A percentile compares a stretch with the other conserved stretches of the same genome.
These are phyloP conservation scores for Ophidiomyces ophidiicola DNA, from an alignment of 2,329 filamentous ascomycete species.

Conservation along the genomic window DNA sequence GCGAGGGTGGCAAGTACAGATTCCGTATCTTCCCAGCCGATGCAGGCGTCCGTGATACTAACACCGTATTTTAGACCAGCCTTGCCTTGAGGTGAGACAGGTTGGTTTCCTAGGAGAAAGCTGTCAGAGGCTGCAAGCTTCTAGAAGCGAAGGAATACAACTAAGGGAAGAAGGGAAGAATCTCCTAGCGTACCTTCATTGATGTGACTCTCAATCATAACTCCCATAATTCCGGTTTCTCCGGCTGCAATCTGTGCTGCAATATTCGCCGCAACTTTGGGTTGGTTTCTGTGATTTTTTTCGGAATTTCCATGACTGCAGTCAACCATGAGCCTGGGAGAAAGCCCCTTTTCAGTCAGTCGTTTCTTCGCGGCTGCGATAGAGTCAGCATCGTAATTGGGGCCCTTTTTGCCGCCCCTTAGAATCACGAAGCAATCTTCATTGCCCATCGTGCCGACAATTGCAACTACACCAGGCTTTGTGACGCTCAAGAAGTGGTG, in stretches of 20 bases:
- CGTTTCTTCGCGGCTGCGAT: conserved; percentile 73
- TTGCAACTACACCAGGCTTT: conserved; percentile 88
- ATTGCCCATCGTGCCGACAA: conserved; percentile 88
- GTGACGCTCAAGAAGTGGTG: conserved; percentile 97
- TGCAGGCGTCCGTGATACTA: conserved; percentile 95
- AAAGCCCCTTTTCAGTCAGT: conserved; percentile 60
- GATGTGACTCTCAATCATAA: conserved; percentile 98
- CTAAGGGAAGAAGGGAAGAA: conserved; percentile 12
- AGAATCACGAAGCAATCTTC: conserved; percentile 96
- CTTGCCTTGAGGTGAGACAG: conserved; percentile 78
- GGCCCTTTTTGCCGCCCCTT: conserved; percentile 80
- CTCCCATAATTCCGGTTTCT: conserved; percentile 80
- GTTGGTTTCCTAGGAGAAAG: conserved; percentile 55
- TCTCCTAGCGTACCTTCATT: conserved; percentile 77
- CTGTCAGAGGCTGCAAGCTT: neutral
- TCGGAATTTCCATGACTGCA: conserved; percentile 93
- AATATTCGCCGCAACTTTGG: conserved; percentile 71
- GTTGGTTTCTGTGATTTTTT: conserved; percentile 96
- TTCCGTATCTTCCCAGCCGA: conserved; percentile 84
- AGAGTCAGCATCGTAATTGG: conserved; percentile 81
- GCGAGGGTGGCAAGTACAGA: conserved; percentile 65
- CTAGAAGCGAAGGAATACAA: neutral
- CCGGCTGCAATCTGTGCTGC: conserved; percentile 76
- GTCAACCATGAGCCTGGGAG: conserved; percentile 83
- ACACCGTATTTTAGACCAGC: conserved; percentile 80